Evolutionary conservation across 257 asterid species (phyloP).

Genomic region (Solanum dulcamara): DNA sequence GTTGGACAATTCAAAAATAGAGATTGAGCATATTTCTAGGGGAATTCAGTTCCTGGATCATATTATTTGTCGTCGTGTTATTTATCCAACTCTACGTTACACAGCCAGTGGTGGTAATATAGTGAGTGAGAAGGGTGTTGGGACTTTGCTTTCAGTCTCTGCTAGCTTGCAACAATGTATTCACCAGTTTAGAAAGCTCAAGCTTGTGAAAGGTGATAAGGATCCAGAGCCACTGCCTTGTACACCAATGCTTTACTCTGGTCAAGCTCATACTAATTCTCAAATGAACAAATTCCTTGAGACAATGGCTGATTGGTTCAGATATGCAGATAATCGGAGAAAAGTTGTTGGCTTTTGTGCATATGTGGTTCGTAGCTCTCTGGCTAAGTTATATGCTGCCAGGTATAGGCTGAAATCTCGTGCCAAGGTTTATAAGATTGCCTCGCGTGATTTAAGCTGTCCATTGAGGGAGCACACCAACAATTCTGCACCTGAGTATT

Average conservation of each 20-base stretch:
- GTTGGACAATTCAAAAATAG: conserved; percentile 72
- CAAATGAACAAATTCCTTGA: conserved; percentile 93
- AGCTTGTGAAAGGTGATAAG: conserved; percentile 72
- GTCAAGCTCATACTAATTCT: conserved; percentile 92
- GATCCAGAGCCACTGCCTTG: conserved; percentile 98
- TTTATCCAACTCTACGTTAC: conserved; percentile 85
- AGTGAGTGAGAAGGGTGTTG: conserved; percentile 80
- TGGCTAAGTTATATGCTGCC: conserved; percentile 90
- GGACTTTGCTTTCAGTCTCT: conserved; percentile 83
- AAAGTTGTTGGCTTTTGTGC: conserved; percentile 93
- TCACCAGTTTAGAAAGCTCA: conserved; percentile 65
- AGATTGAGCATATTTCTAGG: conserved; percentile 73
- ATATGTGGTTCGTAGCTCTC: conserved; percentile 84
- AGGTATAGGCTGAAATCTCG: conserved; percentile 90
- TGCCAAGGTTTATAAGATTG: conserved; percentile 87
- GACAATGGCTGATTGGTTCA: conserved; percentile 96
- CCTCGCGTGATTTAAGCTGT: conserved; percentile 68
- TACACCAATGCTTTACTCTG: conserved; percentile 91
- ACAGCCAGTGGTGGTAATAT: conserved; percentile 76
- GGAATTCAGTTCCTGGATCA: conserved; percentile 88
- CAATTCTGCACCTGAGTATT: conserved; percentile 86
- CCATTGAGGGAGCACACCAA: conserved; percentile 69
- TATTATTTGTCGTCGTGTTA: conserved; percentile 67
- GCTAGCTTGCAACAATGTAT: conserved; percentile 84
- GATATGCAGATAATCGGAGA: conserved; percentile 86